A percentile compares a stretch with the other conserved stretches of the same genome.
phyloP scores from a whole-genome alignment of 179 eudicot species.

The Spergularia azorica region DNA sequence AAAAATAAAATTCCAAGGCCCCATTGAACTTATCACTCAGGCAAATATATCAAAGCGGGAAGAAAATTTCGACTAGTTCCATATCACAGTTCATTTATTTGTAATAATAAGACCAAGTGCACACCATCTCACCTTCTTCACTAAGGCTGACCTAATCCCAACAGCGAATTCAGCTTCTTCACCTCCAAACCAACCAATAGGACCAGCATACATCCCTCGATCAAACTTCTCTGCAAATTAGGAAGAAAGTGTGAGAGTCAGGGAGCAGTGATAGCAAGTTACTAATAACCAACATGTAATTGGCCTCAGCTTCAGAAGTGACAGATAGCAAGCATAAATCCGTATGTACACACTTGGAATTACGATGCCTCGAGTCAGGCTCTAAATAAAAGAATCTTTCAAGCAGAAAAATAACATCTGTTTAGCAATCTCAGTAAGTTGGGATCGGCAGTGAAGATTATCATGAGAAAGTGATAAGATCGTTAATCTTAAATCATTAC shows the following conservation, averaged over 20 bases:
- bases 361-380: not conserved
- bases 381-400: not conserved
- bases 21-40: conserved; percentile 1
- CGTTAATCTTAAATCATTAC: not conserved
- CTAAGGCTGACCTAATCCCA: conserved; percentile 95
- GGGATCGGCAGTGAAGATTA: not conserved
- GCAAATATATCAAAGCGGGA: not conserved
- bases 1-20: not conserved
- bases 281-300: not conserved
- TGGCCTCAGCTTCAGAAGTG: not conserved
- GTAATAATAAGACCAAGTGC: conserved; percentile 6
- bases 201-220: conserved; percentile 98
- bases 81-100: not conserved
- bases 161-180: conserved; percentile 94
- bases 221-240: conserved; percentile 72
- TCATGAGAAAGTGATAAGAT: not conserved
- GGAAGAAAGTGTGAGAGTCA: not conserved
- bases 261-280: not conserved
- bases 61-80: conserved; percentile 1
- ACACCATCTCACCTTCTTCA: conserved; percentile 52
- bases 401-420: not conserved
- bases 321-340: conserved; percentile 10
- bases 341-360: not conserved
- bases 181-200: conserved; percentile 99
- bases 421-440: too few species aligned